A percentile compares a stretch with the other conserved stretches of the same genome.
These are phyloP conservation scores for Aspergillus cejpii DNA, from an alignment of 2,329 filamentous ascomycete genomes.

Conservation along the genomic window DNA sequence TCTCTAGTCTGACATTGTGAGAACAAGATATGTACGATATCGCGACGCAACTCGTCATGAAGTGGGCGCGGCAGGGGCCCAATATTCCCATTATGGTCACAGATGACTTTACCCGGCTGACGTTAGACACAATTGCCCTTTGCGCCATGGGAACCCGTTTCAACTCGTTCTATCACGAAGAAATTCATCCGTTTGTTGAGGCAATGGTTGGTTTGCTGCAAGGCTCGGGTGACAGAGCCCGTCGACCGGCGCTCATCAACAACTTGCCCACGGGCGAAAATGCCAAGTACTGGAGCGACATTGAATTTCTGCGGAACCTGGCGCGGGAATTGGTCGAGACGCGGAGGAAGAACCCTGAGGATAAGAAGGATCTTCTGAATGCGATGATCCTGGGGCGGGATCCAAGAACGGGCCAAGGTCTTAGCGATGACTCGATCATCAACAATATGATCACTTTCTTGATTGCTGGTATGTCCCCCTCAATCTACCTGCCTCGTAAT, in stretches of 20 bases:
- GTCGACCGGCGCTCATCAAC: constrained; percentile 44
- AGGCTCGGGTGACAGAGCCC: constrained; percentile 49
- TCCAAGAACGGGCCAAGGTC: constrained; percentile 58
- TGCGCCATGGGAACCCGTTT: constrained; percentile 67
- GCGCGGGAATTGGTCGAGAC: constrained; percentile 56
- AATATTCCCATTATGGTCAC: constrained; percentile 52
- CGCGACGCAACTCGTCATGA: constrained; percentile 35
- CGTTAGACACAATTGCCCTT: constrained; percentile 65
- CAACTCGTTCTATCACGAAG: constrained; percentile 65
- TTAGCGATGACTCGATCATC: constrained; percentile 57
- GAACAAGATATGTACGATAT: constrained; percentile 38
- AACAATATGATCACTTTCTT: constrained; percentile 69
- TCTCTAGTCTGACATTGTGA: not conserved
- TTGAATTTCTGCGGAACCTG: constrained; percentile 46
- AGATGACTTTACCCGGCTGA: constrained; percentile 65
- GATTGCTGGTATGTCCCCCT: constrained; percentile 47
- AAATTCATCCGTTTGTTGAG: constrained; percentile 62
- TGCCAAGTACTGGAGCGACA: constrained; percentile 28
- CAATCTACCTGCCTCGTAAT: not conserved
- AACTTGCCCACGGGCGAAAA: constrained; percentile 38
- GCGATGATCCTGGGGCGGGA: constrained; percentile 65
- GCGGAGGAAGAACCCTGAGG: constrained; percentile 49
- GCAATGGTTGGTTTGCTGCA: constrained; percentile 60
- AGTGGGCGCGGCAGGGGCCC: constrained; percentile 48
- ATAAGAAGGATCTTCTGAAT: constrained; percentile 61